Conservation (phyloP, 495 filamentous ascomycete species). For the Penicillium manginii region DNA sequence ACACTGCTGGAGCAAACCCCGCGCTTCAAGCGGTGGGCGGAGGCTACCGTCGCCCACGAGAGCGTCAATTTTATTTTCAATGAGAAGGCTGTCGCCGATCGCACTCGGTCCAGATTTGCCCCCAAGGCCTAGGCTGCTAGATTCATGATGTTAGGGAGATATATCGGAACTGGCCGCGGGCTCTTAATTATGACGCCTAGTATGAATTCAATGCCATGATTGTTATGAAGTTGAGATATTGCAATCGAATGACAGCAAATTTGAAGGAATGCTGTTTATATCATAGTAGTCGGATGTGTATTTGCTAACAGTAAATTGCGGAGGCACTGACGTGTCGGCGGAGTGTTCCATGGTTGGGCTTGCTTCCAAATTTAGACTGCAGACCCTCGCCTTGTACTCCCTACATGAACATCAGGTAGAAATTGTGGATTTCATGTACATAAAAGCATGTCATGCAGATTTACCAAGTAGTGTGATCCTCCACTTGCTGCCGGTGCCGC, state of each 20-base stretch:
- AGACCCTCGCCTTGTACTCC: neutral
- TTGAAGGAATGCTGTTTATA: too few relatives aligned
- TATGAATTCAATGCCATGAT: neutral
- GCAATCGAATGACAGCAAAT: neutral
- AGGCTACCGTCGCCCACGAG: constrained; percentile 61
- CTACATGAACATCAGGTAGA: neutral
- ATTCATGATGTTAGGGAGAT: neutral
- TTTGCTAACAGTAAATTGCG: neutral
- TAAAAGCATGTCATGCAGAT: constrained; percentile 11
- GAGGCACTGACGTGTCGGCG: constrained; percentile 17
- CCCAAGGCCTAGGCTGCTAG: constrained; percentile 24
- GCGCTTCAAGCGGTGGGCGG: constrained; percentile 68
- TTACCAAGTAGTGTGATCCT: neutral
- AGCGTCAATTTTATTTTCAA: constrained; percentile 72
- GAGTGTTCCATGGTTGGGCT: constrained; percentile 16
- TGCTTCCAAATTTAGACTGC: constrained; percentile 17
- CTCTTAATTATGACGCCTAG: neutral
- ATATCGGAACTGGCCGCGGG: neutral
- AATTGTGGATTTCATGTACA: constrained; percentile 1
- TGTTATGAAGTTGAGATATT: neutral
- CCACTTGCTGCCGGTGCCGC: too few relatives aligned
- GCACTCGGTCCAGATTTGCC: constrained; percentile 28
- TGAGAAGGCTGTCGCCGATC: constrained; percentile 34
- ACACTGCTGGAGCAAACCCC: constrained; percentile 58
- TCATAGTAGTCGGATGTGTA: too few relatives aligned